Percentiles rank a stretch among this genome's conserved stretches.
Evolutionary conservation across 2,329 filamentous ascomycete genomes (phyloP).

Genomic region (Albophoma yamanashiensis): DNA sequence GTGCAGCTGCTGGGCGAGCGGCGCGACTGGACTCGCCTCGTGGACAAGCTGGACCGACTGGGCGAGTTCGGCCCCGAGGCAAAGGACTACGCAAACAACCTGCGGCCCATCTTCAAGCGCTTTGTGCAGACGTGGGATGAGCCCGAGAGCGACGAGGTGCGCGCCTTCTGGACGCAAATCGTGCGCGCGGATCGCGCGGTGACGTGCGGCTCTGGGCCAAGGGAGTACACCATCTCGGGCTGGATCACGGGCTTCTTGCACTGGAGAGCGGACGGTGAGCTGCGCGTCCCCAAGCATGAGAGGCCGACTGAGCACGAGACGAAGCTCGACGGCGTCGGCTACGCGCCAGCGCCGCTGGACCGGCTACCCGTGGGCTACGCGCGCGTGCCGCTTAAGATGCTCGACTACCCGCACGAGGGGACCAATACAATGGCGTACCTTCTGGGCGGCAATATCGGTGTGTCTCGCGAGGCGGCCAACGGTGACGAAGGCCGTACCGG

Average conservation of each 20-base stretch:
- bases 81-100: constrained; percentile 21
- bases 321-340: constrained; percentile 18
- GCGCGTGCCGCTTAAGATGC: constrained; percentile 26
- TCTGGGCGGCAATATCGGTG: constrained; percentile 26
- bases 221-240: constrained; percentile 28
- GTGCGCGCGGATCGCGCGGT: constrained; percentile 22
- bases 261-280: constrained; percentile 26
- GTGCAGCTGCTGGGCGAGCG: constrained; percentile 28
- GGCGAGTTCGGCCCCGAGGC: constrained; percentile 32
- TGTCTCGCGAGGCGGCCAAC: constrained; percentile 13
- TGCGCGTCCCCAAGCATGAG: constrained; percentile 8
- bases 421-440: constrained; percentile 18
- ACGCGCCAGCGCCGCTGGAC: constrained; percentile 15
- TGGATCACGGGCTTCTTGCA: constrained; percentile 39
- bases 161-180: constrained; percentile 32
- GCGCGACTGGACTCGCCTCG: constrained; percentile 29
- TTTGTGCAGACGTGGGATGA: constrained; percentile 34
- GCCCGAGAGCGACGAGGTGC: constrained; percentile 18
- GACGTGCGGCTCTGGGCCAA: constrained; percentile 16
- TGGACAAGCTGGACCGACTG: constrained; percentile 30
- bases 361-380: constrained; percentile 27
- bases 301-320: constrained; percentile 4
- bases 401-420: constrained; percentile 11
- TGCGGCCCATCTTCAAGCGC: constrained; percentile 31
- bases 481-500: constrained; percentile 2